Evolutionary conservation across 805 yeast genomes (phyloP).

Genomic region (Hanseniaspora pseudoguilliermondii): DNA sequence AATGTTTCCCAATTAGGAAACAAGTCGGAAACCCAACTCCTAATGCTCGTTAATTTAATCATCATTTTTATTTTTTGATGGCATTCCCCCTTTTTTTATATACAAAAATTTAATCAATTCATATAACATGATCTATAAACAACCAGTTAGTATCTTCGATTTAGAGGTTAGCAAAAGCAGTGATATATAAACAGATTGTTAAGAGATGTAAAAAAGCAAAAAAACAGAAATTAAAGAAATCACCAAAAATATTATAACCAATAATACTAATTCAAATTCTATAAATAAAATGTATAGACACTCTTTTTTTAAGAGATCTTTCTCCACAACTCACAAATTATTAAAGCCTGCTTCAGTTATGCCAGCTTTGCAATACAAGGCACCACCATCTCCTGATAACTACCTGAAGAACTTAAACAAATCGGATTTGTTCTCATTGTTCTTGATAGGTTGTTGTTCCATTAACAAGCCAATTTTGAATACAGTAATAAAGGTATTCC

Average conservation of each 20-base stretch:
- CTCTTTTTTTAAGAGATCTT: background rate
- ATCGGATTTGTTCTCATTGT: constrained; percentile 48
- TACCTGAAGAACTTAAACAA: constrained; percentile 44
- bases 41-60: background rate
- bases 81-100: background rate
- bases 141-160: no score
- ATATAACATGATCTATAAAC: no score
- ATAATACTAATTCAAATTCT: no score
- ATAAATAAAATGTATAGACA: background rate
- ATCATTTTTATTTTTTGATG: background rate
- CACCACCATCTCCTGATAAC: constrained; percentile 19
- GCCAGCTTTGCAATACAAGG: constrained; percentile 12
- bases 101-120: background rate
- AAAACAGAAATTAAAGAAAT: no score
- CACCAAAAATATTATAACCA: no score
- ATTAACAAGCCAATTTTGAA: constrained; percentile 50
- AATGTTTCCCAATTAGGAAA: background rate
- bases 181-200: no score
- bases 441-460: constrained; percentile 59
- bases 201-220: no score
- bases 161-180: no score
- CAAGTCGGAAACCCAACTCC: background rate
- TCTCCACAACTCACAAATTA: background rate
- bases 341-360: background rate
- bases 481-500: constrained; percentile 51